Conservation (phyloP, 345 rosid genomes). For the Hypericum perforatum region DNA sequence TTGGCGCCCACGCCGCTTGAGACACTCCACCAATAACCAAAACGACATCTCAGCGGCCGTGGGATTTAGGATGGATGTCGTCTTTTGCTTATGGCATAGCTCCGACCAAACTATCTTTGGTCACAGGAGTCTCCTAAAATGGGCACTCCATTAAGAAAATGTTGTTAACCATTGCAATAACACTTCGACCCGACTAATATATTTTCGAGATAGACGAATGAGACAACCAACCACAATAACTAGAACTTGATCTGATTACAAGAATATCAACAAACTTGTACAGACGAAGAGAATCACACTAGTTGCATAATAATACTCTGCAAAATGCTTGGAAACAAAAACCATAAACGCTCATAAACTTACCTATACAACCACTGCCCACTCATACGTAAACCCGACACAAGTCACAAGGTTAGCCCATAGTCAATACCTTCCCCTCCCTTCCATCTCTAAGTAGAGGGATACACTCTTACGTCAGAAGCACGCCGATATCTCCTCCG, state of each 20-base stretch:
- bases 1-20: too few relatives aligned
- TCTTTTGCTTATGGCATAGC: too few relatives aligned
- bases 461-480: conserved; percentile 48
- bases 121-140: too few relatives aligned
- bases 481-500: conserved; percentile 34
- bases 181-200: too few relatives aligned
- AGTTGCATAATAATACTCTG: conserved; percentile 34
- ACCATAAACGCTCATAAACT: conserved; percentile 18
- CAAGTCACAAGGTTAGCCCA: conserved; percentile 56
- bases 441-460: conserved; percentile 34
- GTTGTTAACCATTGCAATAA: too few relatives aligned
- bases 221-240: conserved; percentile 30
- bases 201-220: conserved; percentile 20
- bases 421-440: conserved; percentile 30
- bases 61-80: too few relatives aligned
- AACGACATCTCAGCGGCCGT: too few relatives aligned
- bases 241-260: conserved; percentile 38
- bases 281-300: conserved; percentile 32
- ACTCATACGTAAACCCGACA: conserved; percentile 34
- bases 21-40: too few relatives aligned
- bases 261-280: conserved; percentile 57
- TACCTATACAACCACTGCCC: conserved; percentile 53
- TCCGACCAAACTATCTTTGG: too few relatives aligned
- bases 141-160: too few relatives aligned
- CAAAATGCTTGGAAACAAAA: conserved; percentile 20